Evolutionary conservation across 495 filamentous ascomycete species (phyloP), one percentile per base, ranked within the genome.

Genomic region (Pseudomonodictys pantanalensis): DNA sequence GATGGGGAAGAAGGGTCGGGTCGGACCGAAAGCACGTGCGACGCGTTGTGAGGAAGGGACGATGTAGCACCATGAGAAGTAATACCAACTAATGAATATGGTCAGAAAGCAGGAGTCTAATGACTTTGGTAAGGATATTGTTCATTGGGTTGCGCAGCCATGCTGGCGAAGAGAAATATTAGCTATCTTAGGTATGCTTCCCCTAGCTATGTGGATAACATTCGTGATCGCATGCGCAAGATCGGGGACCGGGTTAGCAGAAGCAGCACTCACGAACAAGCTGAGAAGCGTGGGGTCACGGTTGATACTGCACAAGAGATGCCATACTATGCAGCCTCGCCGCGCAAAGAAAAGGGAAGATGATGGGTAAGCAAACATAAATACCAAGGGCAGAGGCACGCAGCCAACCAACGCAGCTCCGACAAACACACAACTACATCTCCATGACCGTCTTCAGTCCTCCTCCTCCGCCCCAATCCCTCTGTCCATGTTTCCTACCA

Each of bases 401-500:
- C 5, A 12, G 38, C 45, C 23, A 58, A 58, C 29, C 45, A 41
- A 32, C 53, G 24, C 44, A 22, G 17, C 23, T 45, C 38, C 44
- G 53, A 57, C 52, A 35, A 38, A 55, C 52, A 23, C 52, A 55
- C 38, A 55, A n/a, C 44, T 17, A 23, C 38, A 55, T 32, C 39
- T 29, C 41, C 39, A 12, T 46, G 24, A 30, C 17, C 41, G 32
- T 12, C 45, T 43, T 45, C 52, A 55, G 11, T 44, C 52, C 35
- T 45, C 38, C 38, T 38, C 41, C 41, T 11, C 25, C 25, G 30
- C 30, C 25, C 23, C 25, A 29, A 9, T 49, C 15, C 24, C 26
- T 11, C 46, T 30, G 20, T 22, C 3, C 43, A 23, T 12, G 7
- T 49, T 29, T 49, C 46, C 53, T 39, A 32, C 43, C 53, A 56